phyloP scores from a whole-genome alignment of 768 basidiomycete genomes.

The Ephemerocybe angulata region DNA sequence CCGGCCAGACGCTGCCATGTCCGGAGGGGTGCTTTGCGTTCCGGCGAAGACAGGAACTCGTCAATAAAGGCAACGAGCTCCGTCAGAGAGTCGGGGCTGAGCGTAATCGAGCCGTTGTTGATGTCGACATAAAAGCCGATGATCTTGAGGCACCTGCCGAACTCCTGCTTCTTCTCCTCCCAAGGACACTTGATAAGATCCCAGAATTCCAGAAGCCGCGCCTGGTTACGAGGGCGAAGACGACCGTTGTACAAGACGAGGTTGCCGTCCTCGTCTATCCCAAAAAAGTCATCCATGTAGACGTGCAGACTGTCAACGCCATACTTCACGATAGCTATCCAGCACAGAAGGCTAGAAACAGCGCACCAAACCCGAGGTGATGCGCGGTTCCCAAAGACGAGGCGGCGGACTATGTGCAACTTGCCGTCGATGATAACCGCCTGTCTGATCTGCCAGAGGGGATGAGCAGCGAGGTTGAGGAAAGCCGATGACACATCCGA shows the following conservation, averaged over 20 bases:
- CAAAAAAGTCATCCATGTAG: conserved; percentile 29
- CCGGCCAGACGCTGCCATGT: conserved; percentile 8
- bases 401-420: conserved; percentile 22
- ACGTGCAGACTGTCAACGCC: conserved; percentile 20
- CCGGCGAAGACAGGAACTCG: conserved; percentile 15
- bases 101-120: conserved; percentile 18
- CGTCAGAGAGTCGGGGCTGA: conserved; percentile 13
- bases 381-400: conserved; percentile 25
- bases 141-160: conserved; percentile 22
- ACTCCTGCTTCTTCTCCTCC: conserved; percentile 26
- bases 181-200: conserved; percentile 16
- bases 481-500: conserved; percentile 29
- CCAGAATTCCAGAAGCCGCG: conserved; percentile 17
- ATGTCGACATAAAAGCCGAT: conserved; percentile 35
- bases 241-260: conserved; percentile 18
- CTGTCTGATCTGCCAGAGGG: conserved; percentile 32
- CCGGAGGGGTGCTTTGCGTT: not conserved
- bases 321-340: conserved; percentile 19
- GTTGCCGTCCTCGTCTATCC: conserved; percentile 17
- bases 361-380: conserved; percentile 24
- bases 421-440: conserved; percentile 22
- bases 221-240: conserved; percentile 18
- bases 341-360: conserved; percentile 25
- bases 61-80: conserved; percentile 17
- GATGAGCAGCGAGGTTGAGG: conserved; percentile 28